Base-by-base conservation (phyloP, 805 yeast genomes). In the Metschnikowia anglica region DNA sequence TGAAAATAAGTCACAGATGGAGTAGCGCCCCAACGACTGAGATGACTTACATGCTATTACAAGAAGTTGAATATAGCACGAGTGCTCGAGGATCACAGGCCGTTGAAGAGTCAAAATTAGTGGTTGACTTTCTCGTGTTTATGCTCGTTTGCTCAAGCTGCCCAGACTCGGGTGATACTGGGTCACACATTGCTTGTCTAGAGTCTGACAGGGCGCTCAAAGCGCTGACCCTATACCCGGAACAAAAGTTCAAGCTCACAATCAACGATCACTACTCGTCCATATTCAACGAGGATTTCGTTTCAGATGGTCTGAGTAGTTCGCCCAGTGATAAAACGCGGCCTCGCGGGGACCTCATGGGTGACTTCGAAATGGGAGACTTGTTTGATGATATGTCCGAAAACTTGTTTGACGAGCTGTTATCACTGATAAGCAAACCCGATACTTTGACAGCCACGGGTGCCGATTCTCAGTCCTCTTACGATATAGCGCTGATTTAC, bases 291-390 rank as follows among this genome's bases (percentile, higher is more conserved):
- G 52, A 43, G 26, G 37, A 20, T 11, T 6, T 27, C 16, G 27
- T 11, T 27, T 33, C 26, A 37, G 37, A 39, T n/a, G 37, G 31
- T 9, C 23, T 31, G 25, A n/a, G 13, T 7, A 27, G 6, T 26
- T 31, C 34, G 11, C 12, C 34, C 7, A 25, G 39, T 4, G 44
- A 34, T 5, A 46, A 43, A 3, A 17, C 41, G 7, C 38, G 29
- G 33, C 23, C 41, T 15, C 44, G 40, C 15, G 48, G 43, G 10
- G 50, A 47, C 18, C 35, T 45, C 24, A 39, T 45, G 48, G 42
- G 42, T 3, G 56, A 47, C 27, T 49, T 46, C 21, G 56, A 46
- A n/a, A 53, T 52, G 48, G 55, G 48, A 32, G 56, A 49, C 31
- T 37, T 53, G 21, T 53, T 53, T 37, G 47, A 51, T 31, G 56